A percentile compares a stretch with the other conserved stretches of the same genome.
Conservation (phyloP, 2,329 filamentous ascomycete species). For the Aureobasidium vineae region DNA sequence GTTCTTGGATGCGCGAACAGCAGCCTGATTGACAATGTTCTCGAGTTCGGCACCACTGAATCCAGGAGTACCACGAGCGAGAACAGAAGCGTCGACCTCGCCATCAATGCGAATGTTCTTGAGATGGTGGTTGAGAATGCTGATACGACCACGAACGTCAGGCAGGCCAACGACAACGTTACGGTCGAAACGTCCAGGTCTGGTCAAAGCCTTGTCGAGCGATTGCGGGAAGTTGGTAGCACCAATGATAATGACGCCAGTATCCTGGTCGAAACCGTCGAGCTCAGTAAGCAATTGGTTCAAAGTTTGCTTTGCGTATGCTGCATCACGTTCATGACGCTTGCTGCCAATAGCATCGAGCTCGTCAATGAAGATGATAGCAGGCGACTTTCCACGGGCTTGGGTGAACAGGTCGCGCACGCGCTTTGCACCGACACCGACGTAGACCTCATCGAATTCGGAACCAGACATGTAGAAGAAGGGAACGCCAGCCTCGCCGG, state of each 20-base stretch:
- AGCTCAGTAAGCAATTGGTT: constrained; percentile 97
- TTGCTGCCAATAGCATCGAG: constrained; percentile 92
- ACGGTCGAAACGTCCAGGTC: constrained; percentile 93
- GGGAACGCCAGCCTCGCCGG: constrained; percentile 92
- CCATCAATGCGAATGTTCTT: constrained; percentile 79
- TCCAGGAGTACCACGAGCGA: constrained; percentile 84
- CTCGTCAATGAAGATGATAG: constrained; percentile 95
- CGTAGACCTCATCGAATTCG: constrained; percentile 98
- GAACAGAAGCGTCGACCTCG: constrained; percentile 77
- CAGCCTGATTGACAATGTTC: constrained; percentile 95
- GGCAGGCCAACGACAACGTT: constrained; percentile 86
- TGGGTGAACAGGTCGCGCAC: constrained; percentile 88
- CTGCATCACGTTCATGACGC: constrained; percentile 86
- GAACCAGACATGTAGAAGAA: constrained; percentile 99
- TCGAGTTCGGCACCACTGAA: constrained; percentile 95
- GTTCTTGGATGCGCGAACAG: constrained; percentile 87
- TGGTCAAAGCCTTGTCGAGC: constrained; percentile 89
- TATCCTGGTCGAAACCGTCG: constrained; percentile 94
- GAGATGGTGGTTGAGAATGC: constrained; percentile 90
- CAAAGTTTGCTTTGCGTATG: constrained; percentile 94
- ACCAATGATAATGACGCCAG: constrained; percentile 90
- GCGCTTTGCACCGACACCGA: constrained; percentile 93
- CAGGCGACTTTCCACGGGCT: constrained; percentile 79
- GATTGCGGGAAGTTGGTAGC: constrained; percentile 95
- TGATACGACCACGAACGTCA: constrained; percentile 88